These are phyloP conservation scores for Picea engelmannii DNA, from an alignment of 83 land plant species.

Conservation along the genomic window DNA sequence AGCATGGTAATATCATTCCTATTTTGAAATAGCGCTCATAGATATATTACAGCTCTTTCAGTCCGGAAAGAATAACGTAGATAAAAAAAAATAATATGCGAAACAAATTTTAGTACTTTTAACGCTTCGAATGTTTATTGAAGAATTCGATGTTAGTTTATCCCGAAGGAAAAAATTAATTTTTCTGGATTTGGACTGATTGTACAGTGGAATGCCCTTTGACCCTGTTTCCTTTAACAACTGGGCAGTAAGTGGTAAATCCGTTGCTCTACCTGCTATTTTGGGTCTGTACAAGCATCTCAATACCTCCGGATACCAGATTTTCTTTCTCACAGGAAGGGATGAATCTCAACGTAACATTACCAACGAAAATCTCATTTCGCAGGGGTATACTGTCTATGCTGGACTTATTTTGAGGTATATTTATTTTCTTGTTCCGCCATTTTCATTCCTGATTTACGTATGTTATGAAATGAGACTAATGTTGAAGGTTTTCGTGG, in stretches of 20 bases:
- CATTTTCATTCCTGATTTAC: too few species aligned
- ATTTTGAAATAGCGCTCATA: too few species aligned
- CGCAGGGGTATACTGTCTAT: constrained; percentile 53
- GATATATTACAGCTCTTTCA: too few species aligned
- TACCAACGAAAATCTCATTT: constrained; percentile 37
- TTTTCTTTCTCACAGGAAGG: constrained; percentile 66
- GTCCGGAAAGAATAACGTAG: too few species aligned
- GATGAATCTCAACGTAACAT: constrained; percentile 27
- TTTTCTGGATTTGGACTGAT: not conserved
- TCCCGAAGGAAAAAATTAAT: not conserved
- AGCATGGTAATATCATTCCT: too few species aligned
- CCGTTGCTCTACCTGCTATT: constrained; percentile 42
- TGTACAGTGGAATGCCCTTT: constrained; percentile 49
- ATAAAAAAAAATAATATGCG: too few species aligned
- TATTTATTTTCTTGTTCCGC: not conserved
- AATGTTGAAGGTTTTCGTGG: too few species aligned
- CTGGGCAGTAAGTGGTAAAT: constrained; percentile 43
- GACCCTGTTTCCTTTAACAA: constrained; percentile 39
- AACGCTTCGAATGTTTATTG: too few species aligned
- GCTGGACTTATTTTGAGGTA: constrained; percentile 55
- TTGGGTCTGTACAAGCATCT: constrained; percentile 35
- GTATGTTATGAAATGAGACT: too few species aligned
- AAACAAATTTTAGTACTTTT: too few species aligned
- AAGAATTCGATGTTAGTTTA: too few species aligned
- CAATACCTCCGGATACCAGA: constrained; percentile 32